Base-by-base conservation (phyloP, 108 stramenopile species). In the Skeletonema potamos region DNA sequence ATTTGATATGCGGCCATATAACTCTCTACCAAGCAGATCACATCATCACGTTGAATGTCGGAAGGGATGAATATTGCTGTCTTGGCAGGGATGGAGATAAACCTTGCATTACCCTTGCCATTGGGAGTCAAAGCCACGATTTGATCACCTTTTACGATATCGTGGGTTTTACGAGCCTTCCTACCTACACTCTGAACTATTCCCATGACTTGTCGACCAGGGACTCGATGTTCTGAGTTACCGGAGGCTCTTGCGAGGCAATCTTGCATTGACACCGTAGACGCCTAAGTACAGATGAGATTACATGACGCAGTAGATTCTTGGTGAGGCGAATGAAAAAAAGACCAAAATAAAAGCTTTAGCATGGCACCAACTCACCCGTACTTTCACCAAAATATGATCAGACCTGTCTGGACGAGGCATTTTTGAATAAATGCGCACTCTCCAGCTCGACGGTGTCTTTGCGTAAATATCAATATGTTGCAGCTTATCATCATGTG, bases 1-100 rank as follows among this genome's bases (percentile, higher is more conserved):
- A 78, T 62, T 71, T 94, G 92, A 58, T 89, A 91, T 6, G 92
- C 92, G 3, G 86, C 60, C 72, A 94, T 76, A 69, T 91, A 94
- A 20, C 77, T 89, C 32, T 86, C 82, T 6, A 84, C 81, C 60
- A 93, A 74, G 58, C 90, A 91, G 22, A 79, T 77, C 3, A 82
- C 76, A 57, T 59, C 56, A 4, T 72, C 73, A 27, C 79, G 66
- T 27, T 64, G 74, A 13, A 84, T 66, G 63, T 46, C 74, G 15
- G 58, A 17, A 26, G 90, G 81, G 12, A 94, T 79, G 22, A 87
- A 79, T 43, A 94, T 73, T 15, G 89, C 65, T 4, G 62, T 34
- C 4, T 70, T 74, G 54, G 72, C 79, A 1, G 71, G 67, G 27
- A 87, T 66, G 20, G 77, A 80, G 13, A 73, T 62, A 66, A 80